These are phyloP conservation scores for Tulasnella sp. DNA, from an alignment of 768 basidiomycete species.

Conservation along the genomic window DNA sequence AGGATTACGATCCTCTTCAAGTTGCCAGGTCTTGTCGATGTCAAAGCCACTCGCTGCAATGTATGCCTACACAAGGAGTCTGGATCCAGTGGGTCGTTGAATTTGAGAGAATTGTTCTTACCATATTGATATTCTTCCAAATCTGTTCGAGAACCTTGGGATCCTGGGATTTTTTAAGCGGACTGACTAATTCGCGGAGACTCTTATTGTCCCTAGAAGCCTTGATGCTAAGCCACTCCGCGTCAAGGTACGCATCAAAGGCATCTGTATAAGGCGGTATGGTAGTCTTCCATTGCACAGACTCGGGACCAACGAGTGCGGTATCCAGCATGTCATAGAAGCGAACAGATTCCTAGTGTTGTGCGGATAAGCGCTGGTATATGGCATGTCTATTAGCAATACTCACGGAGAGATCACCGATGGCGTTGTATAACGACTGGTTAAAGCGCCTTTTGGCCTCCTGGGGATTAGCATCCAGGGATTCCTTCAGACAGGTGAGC, in stretches of 20 bases:
- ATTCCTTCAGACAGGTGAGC: conserved; percentile 54
- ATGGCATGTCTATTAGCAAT: neutral
- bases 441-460: conserved; percentile 37
- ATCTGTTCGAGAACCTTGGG: conserved; percentile 15
- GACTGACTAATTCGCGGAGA: conserved; percentile 47
- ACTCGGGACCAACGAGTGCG: conserved; percentile 45
- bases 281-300: conserved; percentile 35
- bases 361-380: neutral
- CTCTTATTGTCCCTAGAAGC: conserved; percentile 40
- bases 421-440: conserved; percentile 65
- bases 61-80: neutral
- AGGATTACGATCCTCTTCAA: conserved; percentile 38
- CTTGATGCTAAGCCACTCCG: conserved; percentile 46
- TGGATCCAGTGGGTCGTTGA: too few species aligned
- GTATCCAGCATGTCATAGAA: conserved; percentile 51
- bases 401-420: conserved; percentile 66
- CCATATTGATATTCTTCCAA: conserved; percentile 20
- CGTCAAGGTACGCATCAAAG: conserved; percentile 56
- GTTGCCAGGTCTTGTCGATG: conserved; percentile 52
- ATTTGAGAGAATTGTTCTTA: neutral
- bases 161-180: conserved; percentile 19
- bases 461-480: conserved; percentile 49
- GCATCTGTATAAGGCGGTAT: conserved; percentile 39
- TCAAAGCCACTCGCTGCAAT: conserved; percentile 29
- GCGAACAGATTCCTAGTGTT: conserved; percentile 45